Evolutionary conservation across 192 early-diverging fungal species (phyloP).

Genomic region (Podila horticola): DNA sequence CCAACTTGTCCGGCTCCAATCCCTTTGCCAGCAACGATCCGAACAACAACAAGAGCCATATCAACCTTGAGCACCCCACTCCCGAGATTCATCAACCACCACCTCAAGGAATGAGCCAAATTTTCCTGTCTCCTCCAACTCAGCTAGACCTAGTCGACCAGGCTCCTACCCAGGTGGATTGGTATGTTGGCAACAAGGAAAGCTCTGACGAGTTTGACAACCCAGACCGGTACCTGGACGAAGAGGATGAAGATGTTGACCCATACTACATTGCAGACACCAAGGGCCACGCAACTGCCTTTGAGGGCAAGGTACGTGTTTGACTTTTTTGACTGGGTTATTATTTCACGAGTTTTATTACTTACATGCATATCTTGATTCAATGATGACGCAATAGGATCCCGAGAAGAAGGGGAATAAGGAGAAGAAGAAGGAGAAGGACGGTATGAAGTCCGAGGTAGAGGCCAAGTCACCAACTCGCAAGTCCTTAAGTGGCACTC

Average conservation of each 20-base stretch:
- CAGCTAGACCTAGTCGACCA: not conserved
- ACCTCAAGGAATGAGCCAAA: not conserved
- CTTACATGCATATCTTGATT: not conserved
- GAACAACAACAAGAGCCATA: not conserved
- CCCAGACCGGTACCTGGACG: constrained; percentile 18
- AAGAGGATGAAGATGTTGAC: constrained; percentile 46
- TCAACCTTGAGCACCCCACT: not conserved
- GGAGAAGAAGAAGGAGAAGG: not conserved
- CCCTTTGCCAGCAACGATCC: not conserved
- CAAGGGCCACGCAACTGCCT: constrained; percentile 35
- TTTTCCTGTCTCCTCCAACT: not conserved
- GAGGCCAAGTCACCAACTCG: constrained; percentile 2
- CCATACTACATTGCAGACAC: constrained; percentile 47
- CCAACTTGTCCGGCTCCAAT: constrained; percentile 2
- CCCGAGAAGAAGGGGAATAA: not conserved
- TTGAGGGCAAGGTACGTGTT: constrained; percentile 22
- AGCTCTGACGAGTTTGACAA: constrained; percentile 15
- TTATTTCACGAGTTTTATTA: not conserved
- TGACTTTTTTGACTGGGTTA: not conserved
- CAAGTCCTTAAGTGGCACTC: not conserved
- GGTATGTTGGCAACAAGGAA: constrained; percentile 13
- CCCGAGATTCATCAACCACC: not conserved
- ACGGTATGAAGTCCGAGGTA: not conserved
- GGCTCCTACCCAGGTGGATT: constrained; percentile 13
- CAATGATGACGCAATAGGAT: too few species aligned